These are phyloP conservation scores for Termitomyces titanicus DNA, from an alignment of 768 basidiomycete species.

Conservation along the genomic window DNA sequence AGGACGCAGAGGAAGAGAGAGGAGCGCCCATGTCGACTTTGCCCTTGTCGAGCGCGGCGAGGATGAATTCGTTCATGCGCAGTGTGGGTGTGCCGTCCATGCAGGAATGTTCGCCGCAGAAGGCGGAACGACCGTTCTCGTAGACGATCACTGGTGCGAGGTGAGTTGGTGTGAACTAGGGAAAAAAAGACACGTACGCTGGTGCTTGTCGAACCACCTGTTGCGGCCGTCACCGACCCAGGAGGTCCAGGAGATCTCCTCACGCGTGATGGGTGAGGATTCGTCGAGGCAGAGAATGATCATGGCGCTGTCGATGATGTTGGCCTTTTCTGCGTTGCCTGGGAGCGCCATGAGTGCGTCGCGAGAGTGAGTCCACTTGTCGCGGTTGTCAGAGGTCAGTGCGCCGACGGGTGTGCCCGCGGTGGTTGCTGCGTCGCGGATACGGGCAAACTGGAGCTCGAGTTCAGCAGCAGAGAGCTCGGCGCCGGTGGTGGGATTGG, in stretches of 20 bases:
- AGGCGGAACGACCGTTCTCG: constrained; percentile 92
- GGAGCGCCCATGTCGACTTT: constrained; percentile 75
- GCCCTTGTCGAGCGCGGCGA: constrained; percentile 67
- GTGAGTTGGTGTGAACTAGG: constrained; percentile 2
- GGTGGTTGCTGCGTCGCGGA: constrained; percentile 55
- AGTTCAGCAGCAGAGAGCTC: constrained; percentile 80
- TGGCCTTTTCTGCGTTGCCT: constrained; percentile 60
- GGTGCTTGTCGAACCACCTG: constrained; percentile 96
- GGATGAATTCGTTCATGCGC: constrained; percentile 90
- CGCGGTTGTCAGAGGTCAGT: constrained; percentile 86
- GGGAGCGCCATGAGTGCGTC: constrained; percentile 55
- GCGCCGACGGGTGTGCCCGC: constrained; percentile 63
- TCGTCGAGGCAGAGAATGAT: constrained; percentile 87
- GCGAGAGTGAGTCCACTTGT: constrained; percentile 80
- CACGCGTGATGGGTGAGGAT: constrained; percentile 72
- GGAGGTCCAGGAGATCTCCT: constrained; percentile 74
- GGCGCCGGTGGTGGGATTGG: constrained; percentile 47
- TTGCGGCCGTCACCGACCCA: constrained; percentile 93
- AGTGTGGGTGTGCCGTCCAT: constrained; percentile 96
- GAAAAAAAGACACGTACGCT: constrained; percentile 49
- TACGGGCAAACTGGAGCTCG: constrained; percentile 72
- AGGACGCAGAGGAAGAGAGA: constrained; percentile 26
- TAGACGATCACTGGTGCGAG: constrained; percentile 76
- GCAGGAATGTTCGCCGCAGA: constrained; percentile 84
- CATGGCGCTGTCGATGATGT: constrained; percentile 87